phyloP scores from a whole-genome alignment of 2,329 filamentous ascomycete species.

The Penicillium frequentans region DNA sequence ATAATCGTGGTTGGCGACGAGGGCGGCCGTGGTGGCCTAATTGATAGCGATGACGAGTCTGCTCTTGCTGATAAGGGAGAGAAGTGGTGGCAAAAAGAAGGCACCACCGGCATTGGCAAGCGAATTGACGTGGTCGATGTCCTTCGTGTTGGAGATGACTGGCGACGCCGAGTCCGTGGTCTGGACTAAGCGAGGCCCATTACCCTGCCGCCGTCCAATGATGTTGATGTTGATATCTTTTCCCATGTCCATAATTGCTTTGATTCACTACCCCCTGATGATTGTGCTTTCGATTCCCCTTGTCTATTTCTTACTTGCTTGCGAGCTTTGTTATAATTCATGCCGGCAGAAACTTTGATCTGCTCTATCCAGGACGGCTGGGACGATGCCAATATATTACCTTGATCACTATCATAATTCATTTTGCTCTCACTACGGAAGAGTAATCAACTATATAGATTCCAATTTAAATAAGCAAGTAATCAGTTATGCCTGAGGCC shows the following conservation, averaged over 20 bases:
- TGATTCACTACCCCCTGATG: constrained; percentile 18
- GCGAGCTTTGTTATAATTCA: constrained; percentile 8
- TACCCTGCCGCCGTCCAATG: constrained; percentile 4
- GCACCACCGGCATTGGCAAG: constrained; percentile 81
- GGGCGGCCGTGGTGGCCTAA: constrained; percentile 68
- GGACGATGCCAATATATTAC: background rate
- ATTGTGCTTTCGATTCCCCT: constrained; percentile 27
- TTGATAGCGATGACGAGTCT: constrained; percentile 70
- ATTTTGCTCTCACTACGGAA: background rate
- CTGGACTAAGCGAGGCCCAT: constrained; percentile 42
- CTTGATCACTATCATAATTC: constrained; percentile 8
- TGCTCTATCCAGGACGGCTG: background rate
- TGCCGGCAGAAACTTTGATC: background rate
- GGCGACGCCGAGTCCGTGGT: constrained; percentile 74
- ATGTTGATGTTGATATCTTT: constrained; percentile 26
- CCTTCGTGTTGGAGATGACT: constrained; percentile 79
- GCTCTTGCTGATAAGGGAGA: constrained; percentile 39
- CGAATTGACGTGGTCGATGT: constrained; percentile 87
- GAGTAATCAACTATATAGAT: background rate
- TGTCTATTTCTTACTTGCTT: background rate
- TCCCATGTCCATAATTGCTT: constrained; percentile 23
- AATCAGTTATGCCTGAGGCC: background rate
- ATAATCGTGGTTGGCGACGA: constrained; percentile 60
- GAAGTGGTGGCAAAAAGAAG: constrained; percentile 65
- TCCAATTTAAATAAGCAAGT: background rate